These are phyloP conservation scores for Forsythia suspensa DNA, from an alignment of 257 asterid genomes.

Conservation along the genomic window DNA sequence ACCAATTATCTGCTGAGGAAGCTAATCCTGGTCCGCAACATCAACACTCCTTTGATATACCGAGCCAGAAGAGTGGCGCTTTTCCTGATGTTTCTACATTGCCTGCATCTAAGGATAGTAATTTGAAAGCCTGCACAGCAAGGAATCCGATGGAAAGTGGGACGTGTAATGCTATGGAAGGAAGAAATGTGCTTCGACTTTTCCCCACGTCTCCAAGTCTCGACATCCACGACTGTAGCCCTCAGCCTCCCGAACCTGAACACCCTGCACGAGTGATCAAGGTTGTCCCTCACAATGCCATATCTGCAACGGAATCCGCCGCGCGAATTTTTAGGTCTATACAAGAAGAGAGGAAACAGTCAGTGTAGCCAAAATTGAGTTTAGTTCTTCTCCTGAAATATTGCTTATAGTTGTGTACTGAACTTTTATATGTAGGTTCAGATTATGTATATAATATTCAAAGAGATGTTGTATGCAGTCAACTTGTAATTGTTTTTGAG, in stretches of 20 bases:
- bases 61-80: conserved; percentile 27
- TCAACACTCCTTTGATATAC: conserved; percentile 22
- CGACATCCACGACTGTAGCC: conserved; percentile 16
- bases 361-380: not conserved
- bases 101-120: conserved; percentile 36
- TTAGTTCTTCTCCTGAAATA: not conserved
- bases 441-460: not conserved
- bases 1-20: not conserved
- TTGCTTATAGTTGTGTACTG: not conserved
- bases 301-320: conserved; percentile 74
- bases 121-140: conserved; percentile 57
- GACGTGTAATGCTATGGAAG: conserved; percentile 23
- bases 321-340: conserved; percentile 83
- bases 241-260: conserved; percentile 20
- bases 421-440: not conserved
- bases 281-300: conserved; percentile 65
- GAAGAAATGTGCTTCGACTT: conserved; percentile 44
- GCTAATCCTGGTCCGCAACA: conserved; percentile 18
- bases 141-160: conserved; percentile 51
- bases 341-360: conserved; percentile 76
- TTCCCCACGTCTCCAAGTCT: conserved; percentile 48
- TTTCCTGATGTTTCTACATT: conserved; percentile 11
- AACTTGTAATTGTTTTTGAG: not conserved
- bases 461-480: not conserved
- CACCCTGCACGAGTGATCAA: conserved; percentile 37